Conservation (phyloP, 2,329 filamentous ascomycete genomes). For the Herpotrichia juniperi region DNA sequence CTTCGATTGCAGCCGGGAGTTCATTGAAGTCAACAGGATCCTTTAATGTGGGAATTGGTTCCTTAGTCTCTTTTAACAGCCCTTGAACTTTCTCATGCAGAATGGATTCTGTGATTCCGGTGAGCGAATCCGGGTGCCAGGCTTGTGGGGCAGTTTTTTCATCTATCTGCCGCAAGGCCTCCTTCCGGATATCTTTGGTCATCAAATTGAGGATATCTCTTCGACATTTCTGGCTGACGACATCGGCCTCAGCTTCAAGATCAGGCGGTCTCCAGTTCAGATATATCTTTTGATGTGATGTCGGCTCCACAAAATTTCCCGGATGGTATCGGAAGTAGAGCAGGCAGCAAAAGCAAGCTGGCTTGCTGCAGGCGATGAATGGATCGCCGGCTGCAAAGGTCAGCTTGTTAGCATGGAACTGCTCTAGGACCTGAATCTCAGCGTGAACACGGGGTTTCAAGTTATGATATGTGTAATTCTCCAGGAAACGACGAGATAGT, state of each 20-base stretch:
- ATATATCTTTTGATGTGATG: slow-evolving; percentile 50
- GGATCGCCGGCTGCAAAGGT: slow-evolving; percentile 48
- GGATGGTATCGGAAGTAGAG: slow-evolving; percentile 54
- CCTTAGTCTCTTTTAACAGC: neutral
- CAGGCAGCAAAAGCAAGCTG: slow-evolving; percentile 57
- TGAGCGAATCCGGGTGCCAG: slow-evolving; percentile 17
- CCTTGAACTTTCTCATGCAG: neutral
- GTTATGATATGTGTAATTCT: slow-evolving; percentile 28
- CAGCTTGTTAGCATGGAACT: slow-evolving; percentile 46
- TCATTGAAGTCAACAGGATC: no score
- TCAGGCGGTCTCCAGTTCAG: slow-evolving; percentile 49
- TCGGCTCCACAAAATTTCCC: slow-evolving; percentile 15
- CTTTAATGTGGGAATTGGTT: neutral
- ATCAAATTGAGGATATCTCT: slow-evolving; percentile 21
- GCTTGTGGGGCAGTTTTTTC: slow-evolving; percentile 11
- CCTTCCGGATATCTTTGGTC: slow-evolving; percentile 14
- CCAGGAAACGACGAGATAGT: slow-evolving; percentile 27
- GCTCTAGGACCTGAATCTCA: slow-evolving; percentile 56
- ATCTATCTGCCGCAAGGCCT: slow-evolving; percentile 17
- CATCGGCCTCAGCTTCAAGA: slow-evolving; percentile 1
- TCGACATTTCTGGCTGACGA: slow-evolving; percentile 3
- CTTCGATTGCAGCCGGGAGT: no score
- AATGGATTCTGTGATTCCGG: slow-evolving; percentile 9
- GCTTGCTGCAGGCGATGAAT: slow-evolving; percentile 60
- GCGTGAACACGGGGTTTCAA: slow-evolving; percentile 49